Evolutionary conservation across 805 yeast species (phyloP), one percentile per base, ranked within the genome.

Genomic region (Suhomyces sp.): DNA sequence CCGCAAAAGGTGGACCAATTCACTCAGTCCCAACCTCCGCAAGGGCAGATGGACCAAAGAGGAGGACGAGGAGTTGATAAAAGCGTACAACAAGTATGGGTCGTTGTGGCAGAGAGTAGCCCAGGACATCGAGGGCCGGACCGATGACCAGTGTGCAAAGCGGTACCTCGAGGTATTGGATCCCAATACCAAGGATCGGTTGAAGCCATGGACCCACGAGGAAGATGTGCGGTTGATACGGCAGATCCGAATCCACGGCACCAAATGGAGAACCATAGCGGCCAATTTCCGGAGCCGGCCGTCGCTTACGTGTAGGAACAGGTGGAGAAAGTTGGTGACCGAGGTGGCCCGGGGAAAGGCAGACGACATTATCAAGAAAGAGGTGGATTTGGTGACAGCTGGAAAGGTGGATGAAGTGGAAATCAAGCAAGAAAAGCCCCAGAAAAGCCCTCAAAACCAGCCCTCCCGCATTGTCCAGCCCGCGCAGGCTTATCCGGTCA

Each of bases 91-190:
- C 47, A 79, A 76, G 58, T 79, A 81, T 65, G 97, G 97, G 0
- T 79, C 96, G 0, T 80, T 85, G 29, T 92, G 97, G 97, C 88
- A 88, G 57, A 86, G 86, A 60, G 91, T 92, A 9, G 84, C 96
- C 0, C 70, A 77, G 48, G 85, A 81, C 50, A 87, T 92, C 10
- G 81, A 83, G 3, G 96, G 97, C 5, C 77, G 97, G 64, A 92
- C 96, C 0, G 97, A 91, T 63, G 97, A 91, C 68, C 97, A 92
- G 72, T 92, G 98, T 73, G 89, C 96, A 1, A 92, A 92, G 64
- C 74, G 97, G 61, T 92, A 89, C 66, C 83, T 86, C 13, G 97
- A 92, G 63, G 97, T 90, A 1, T 68, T 92, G 54, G 94, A 90
- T 60, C 97, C 97, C 5, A 77, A 74, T 26, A 87, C 91, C 8